Evolutionary conservation across 768 basidiomycete genomes (phyloP), one percentile per base, ranked within the genome.

Genomic region (Amanita muscaria): DNA sequence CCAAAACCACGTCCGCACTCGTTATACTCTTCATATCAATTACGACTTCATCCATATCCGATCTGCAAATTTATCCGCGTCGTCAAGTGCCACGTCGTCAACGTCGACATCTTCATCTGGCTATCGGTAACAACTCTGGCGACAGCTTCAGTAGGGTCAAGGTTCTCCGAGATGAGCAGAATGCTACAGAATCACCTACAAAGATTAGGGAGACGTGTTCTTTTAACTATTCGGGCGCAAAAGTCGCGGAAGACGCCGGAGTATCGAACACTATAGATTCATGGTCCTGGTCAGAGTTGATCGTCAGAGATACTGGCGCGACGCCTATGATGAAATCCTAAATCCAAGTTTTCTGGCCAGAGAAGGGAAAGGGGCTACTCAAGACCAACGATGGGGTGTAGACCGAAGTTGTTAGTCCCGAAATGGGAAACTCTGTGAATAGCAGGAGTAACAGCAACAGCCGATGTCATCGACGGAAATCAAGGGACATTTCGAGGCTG

Each of bases 271-370:
- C 7, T 24, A 10, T 21, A 25, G 14, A 14, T 15, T 18, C n/a
- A 12, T 29, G 8, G 18, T 18, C 51, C 49, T 42, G 30, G 8
- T 61, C 64, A 36, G 64, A 68, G 32, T 60, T 70, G 25, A 68
- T 73, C 48, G 67, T 73, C 5, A 58, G 64, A 19, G 69, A 76
- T 56, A 71, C 72, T n/a, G 72, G n/a, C n/a, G n/a, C n/a, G n/a
- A n/a, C n/a, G n/a, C n/a, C n/a, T n/a, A n/a, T n/a, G n/a, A n/a
- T n/a, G n/a, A n/a, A n/a, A n/a, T n/a, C n/a, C n/a, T n/a, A n/a
- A n/a, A n/a, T n/a, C n/a, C n/a, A n/a, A n/a, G n/a, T n/a, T n/a
- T n/a, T n/a, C n/a, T n/a, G n/a, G n/a, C n/a, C n/a, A n/a, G n/a
- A n/a, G n/a, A n/a, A n/a, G n/a, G n/a, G n/a, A n/a, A n/a, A n/a